phyloP scores from a whole-genome alignment of 1,284 basidiomycete genomes.

The Sanghuangporus weigelae region DNA sequence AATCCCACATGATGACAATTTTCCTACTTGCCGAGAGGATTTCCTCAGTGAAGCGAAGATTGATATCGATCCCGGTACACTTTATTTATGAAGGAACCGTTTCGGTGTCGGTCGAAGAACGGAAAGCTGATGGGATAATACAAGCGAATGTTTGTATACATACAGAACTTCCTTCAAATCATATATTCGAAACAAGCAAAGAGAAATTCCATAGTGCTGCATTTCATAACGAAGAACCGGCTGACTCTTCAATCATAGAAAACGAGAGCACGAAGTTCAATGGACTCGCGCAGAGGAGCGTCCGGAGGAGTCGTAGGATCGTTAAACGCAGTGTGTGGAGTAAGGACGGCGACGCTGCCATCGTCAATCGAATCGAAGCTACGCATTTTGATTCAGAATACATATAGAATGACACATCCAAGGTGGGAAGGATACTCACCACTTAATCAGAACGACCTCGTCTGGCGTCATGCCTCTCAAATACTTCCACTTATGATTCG shows the following conservation, averaged over 20 bases:
- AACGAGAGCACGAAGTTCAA: constrained; percentile 34
- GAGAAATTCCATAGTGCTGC: too few relatives aligned
- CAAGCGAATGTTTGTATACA: background rate
- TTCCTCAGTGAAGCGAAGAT: constrained; percentile 8
- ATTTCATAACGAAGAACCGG: background rate
- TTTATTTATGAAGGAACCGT: constrained; percentile 13
- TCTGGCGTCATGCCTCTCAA: constrained; percentile 55
- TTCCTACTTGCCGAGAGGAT: constrained; percentile 11
- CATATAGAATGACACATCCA: background rate
- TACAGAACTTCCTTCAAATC: background rate
- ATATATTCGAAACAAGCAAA: background rate
- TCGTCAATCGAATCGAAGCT: constrained; percentile 33
- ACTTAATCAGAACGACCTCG: constrained; percentile 63
- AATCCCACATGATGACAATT: constrained; percentile 17
- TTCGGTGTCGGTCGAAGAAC: constrained; percentile 15
- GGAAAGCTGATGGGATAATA: constrained; percentile 19
- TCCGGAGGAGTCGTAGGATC: constrained; percentile 32
- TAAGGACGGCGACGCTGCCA: constrained; percentile 34
- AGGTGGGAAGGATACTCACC: constrained; percentile 35
- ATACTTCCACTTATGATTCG: constrained; percentile 61
- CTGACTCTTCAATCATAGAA: constrained; percentile 27
- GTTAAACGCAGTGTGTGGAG: constrained; percentile 41
- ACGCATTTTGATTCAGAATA: background rate
- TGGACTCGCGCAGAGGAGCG: constrained; percentile 31
- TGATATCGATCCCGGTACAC: constrained; percentile 9